Percentiles rank a stretch among this genome's conserved stretches.
These are phyloP conservation scores for Erodium trifolium DNA, from an alignment of 441 rosid species.

Conservation along the genomic window DNA sequence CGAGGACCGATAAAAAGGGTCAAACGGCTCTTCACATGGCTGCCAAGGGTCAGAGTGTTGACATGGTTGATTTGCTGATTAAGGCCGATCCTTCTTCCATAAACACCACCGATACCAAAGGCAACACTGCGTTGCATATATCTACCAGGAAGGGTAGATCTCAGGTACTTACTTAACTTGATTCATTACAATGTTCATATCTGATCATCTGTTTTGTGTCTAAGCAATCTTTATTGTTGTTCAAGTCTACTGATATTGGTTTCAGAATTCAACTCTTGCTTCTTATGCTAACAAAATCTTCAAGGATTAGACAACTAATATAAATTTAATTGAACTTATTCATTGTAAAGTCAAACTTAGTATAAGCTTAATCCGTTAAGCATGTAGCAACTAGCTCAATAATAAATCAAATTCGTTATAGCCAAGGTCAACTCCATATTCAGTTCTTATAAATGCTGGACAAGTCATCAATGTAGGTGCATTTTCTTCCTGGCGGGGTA, in stretches of 20 bases:
- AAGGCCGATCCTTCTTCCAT: constrained; percentile 44
- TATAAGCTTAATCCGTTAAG: background rate
- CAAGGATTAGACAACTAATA: constrained; percentile 9
- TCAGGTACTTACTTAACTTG: constrained; percentile 29
- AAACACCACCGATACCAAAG: constrained; percentile 70
- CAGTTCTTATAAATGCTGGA: background rate
- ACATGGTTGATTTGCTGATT: constrained; percentile 62
- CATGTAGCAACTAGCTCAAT: background rate
- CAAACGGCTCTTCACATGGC: constrained; percentile 98
- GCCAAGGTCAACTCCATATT: background rate
- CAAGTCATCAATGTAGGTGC: background rate
- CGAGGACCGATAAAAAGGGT: constrained; percentile 77
- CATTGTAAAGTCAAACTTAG: background rate
- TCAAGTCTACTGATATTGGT: background rate
- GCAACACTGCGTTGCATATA: constrained; percentile 73
- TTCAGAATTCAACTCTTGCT: constrained; percentile 14
- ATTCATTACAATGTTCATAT: background rate
- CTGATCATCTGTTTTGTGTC: background rate
- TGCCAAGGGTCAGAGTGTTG: constrained; percentile 66
- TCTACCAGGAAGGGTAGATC: constrained; percentile 76
- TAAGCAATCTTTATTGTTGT: background rate
- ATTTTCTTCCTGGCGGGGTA: background rate
- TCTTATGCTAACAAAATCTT: constrained; percentile 17
- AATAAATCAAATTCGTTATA: no score
- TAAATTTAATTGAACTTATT: background rate